Conservation (phyloP, 163 green algal species). For the Smithsoniella earleae region DNA sequence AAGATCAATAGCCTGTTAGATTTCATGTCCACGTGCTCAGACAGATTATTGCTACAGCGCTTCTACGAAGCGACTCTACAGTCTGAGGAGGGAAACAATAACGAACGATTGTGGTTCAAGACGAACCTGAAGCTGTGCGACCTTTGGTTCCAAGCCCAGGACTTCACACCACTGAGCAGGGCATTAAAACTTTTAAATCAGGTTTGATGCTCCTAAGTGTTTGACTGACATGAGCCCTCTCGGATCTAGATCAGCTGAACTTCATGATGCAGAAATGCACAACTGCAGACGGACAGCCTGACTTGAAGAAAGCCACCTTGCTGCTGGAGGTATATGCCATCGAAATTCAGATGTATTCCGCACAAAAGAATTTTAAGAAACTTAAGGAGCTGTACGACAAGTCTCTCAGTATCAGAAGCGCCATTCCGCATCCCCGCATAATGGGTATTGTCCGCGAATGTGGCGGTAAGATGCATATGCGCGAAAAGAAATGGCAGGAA, state of each 20-base stretch:
- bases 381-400: constrained; percentile 81
- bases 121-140: constrained; percentile 91
- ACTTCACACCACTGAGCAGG: constrained; percentile 62
- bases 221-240: neutral
- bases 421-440: constrained; percentile 95
- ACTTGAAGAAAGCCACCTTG: constrained; percentile 95
- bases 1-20: constrained; percentile 95
- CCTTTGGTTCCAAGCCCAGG: constrained; percentile 74
- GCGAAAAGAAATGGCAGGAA: constrained; percentile 72
- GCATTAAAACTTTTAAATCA: constrained; percentile 50
- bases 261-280: constrained; percentile 22
- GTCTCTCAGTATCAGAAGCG: constrained; percentile 48
- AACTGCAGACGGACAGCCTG: constrained; percentile 72
- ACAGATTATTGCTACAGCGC: constrained; percentile 61
- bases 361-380: constrained; percentile 86
- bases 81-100: constrained; percentile 67
- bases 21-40: constrained; percentile 51
- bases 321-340: constrained; percentile 96
- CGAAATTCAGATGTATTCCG: constrained; percentile 92
- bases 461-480: constrained; percentile 96
- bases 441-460: constrained; percentile 95
- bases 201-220: too few relatives aligned
- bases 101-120: constrained; percentile 98
- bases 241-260: neutral
- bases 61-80: constrained; percentile 79